phyloP scores from a whole-genome alignment of 805 yeast genomes.

The Ogataea neopini region DNA sequence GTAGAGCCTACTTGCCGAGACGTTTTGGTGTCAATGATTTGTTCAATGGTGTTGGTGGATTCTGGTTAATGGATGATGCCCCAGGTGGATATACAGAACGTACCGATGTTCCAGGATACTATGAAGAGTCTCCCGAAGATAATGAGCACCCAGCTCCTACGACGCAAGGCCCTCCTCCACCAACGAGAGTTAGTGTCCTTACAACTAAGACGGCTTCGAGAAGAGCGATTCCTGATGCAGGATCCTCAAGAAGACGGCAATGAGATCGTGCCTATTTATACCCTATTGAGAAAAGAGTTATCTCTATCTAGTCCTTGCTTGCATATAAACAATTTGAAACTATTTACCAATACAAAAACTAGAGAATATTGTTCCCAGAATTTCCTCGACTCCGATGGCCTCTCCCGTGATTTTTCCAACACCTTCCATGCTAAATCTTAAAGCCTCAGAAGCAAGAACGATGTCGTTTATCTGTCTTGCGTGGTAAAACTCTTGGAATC shows the following conservation, averaged over 20 bases:
- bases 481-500: constrained; percentile 62
- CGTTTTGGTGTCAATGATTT: constrained; percentile 30
- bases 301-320: constrained; percentile 3
- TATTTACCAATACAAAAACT: constrained; percentile 94
- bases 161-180: constrained; percentile 6
- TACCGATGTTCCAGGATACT: constrained; percentile 22
- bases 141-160: constrained; percentile 9
- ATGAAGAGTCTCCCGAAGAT: constrained; percentile 9
- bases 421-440: constrained; percentile 75
- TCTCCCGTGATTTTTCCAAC: constrained; percentile 93
- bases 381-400: constrained; percentile 84
- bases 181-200: constrained; percentile 11
- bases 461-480: constrained; percentile 62
- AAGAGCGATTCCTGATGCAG: neutral
- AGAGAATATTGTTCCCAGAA: constrained; percentile 86
- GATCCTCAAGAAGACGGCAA: neutral
- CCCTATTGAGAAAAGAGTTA: neutral
- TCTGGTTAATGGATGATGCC: constrained; percentile 38
- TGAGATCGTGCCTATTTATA: neutral
- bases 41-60: constrained; percentile 36
- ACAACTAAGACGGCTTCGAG: constrained; percentile 10
- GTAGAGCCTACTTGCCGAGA: constrained; percentile 48
- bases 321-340: constrained; percentile 4
- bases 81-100: constrained; percentile 33
- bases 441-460: constrained; percentile 76